Evolutionary conservation across 352 stramenopile genomes (phyloP).

Genomic region (Pythium dissotocum): DNA sequence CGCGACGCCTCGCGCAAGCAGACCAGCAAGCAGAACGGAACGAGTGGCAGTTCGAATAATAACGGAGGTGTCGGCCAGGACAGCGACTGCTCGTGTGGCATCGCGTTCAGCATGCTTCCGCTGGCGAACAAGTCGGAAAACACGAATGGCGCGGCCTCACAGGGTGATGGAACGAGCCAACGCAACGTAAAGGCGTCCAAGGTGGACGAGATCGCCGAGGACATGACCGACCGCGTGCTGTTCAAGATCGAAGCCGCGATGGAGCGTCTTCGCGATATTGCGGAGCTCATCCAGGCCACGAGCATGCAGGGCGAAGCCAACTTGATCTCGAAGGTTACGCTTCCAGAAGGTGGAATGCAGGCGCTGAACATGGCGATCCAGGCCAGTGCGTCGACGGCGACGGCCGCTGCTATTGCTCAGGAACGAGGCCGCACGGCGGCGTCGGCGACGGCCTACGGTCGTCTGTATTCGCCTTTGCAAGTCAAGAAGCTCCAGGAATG

Average conservation of each 20-base stretch:
- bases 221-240: slow-evolving; percentile 77
- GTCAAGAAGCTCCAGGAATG: slow-evolving; percentile 83
- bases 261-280: slow-evolving; percentile 67
- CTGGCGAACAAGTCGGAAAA: slow-evolving; percentile 29
- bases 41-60: no score
- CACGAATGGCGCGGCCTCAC: slow-evolving; percentile 5
- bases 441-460: slow-evolving; percentile 45
- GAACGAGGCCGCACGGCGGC: slow-evolving; percentile 47
- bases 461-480: slow-evolving; percentile 64
- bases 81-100: slow-evolving; percentile 52
- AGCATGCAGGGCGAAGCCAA: slow-evolving; percentile 86
- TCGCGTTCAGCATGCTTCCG: slow-evolving; percentile 67
- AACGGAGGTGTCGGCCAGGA: slow-evolving; percentile 22
- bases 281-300: slow-evolving; percentile 79
- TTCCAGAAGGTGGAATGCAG: slow-evolving; percentile 60
- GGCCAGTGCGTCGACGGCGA: slow-evolving; percentile 59
- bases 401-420: slow-evolving; percentile 70
- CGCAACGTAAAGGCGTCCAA: slow-evolving; percentile 8
- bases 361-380: slow-evolving; percentile 60
- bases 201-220: slow-evolving; percentile 68
- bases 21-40: slow-evolving; percentile 29
- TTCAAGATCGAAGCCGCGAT: slow-evolving; percentile 77
- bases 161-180: slow-evolving; percentile 1
- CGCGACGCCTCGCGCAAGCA: slow-evolving; percentile 54
- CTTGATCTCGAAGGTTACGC: slow-evolving; percentile 70